A percentile compares a stretch with the other conserved stretches of the same genome.
These are phyloP conservation scores for Stephania cephalantha DNA, from an alignment of 164 flowering plant species.

Conservation along the genomic window DNA sequence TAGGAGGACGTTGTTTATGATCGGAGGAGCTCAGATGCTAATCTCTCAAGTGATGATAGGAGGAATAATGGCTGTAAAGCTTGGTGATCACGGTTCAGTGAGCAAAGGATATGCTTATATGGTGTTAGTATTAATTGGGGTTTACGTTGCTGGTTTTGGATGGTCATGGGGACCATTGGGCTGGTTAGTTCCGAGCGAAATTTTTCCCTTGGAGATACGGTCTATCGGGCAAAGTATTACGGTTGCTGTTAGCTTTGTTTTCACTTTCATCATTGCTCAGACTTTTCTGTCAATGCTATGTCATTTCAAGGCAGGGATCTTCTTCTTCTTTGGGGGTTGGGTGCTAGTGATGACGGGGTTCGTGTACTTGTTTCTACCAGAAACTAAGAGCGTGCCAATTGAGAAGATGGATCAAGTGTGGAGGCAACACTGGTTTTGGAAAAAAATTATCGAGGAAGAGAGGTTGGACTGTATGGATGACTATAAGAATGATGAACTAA, in stretches of 20 bases:
- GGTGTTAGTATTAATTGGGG: slow-evolving; percentile 15
- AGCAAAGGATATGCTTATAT: slow-evolving; percentile 16
- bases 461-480: not conserved
- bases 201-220: slow-evolving; percentile 25
- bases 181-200: slow-evolving; percentile 30
- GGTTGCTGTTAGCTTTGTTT: slow-evolving; percentile 19
- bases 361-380: slow-evolving; percentile 22
- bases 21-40: slow-evolving; percentile 26
- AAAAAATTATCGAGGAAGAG: slow-evolving; percentile 7
- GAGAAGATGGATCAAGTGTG: slow-evolving; percentile 24
- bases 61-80: slow-evolving; percentile 18
- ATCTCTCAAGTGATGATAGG: slow-evolving; percentile 19
- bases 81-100: slow-evolving; percentile 21
- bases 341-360: slow-evolving; percentile 26
- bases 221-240: slow-evolving; percentile 26
- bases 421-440: slow-evolving; percentile 27
- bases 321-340: slow-evolving; percentile 35
- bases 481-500: too few species aligned
- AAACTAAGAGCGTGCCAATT: slow-evolving; percentile 25
- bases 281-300: slow-evolving; percentile 28
- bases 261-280: slow-evolving; percentile 27
- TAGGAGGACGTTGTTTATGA: slow-evolving; percentile 15
- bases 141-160: slow-evolving; percentile 25
- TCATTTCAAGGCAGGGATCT: slow-evolving; percentile 24
- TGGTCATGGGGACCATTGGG: slow-evolving; percentile 30